These are phyloP conservation scores for Fusarium chlamydosporum DNA, from an alignment of 2,329 filamentous ascomycete species.

Conservation along the genomic window DNA sequence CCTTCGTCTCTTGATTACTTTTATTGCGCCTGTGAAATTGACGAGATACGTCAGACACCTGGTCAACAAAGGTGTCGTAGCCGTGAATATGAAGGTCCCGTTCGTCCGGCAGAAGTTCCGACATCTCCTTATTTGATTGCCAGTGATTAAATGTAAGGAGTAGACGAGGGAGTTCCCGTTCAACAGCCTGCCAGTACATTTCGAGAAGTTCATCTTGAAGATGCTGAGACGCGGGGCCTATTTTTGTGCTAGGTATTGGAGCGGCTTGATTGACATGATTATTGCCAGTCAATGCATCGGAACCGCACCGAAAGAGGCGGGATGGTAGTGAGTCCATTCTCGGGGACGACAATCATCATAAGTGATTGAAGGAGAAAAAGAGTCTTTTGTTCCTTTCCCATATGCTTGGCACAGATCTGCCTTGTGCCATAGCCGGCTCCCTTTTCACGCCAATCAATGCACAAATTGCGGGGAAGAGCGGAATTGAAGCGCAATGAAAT, in stretches of 20 bases:
- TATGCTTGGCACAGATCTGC: neutral
- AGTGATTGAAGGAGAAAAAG: neutral
- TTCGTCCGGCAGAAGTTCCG: constrained; percentile 48
- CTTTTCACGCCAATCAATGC: neutral
- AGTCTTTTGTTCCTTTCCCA: neutral
- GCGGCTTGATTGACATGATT: constrained; percentile 21
- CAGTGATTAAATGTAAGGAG: constrained; percentile 54
- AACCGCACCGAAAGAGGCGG: constrained; percentile 2
- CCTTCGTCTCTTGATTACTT: neutral
- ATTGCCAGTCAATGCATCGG: constrained; percentile 1
- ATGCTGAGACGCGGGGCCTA: constrained; percentile 13
- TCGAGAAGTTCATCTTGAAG: constrained; percentile 26
- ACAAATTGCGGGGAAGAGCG: constrained; percentile 18
- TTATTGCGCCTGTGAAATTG: constrained; percentile 51
- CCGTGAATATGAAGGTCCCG: constrained; percentile 53
- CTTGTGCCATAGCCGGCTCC: neutral
- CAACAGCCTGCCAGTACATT: constrained; percentile 58
- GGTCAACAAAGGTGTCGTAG: constrained; percentile 58
- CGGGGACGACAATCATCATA: neutral
- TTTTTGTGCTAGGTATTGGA: constrained; percentile 8
- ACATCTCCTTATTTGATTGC: constrained; percentile 43
- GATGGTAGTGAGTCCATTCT: constrained; percentile 9
- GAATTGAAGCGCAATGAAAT: constrained; percentile 13
- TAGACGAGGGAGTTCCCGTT: constrained; percentile 54
- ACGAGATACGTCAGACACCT: constrained; percentile 53